Percentiles rank a stretch among this genome's conserved stretches.
Evolutionary conservation across 257 asterid species (phyloP).

Genomic region (Eustoma russellianum): DNA sequence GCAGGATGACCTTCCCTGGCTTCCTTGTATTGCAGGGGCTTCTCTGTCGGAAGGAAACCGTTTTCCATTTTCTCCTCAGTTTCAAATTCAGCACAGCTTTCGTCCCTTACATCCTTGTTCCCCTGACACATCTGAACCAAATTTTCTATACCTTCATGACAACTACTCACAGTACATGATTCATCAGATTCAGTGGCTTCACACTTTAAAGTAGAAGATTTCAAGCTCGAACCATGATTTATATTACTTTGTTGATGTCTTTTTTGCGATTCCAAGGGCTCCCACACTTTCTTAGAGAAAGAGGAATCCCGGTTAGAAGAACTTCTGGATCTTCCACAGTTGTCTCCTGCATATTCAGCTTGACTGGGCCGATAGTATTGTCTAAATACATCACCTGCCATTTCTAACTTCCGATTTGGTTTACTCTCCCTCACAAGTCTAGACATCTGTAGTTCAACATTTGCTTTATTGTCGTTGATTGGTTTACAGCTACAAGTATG

Average conservation of each 20-base stretch:
- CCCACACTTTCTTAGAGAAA: conserved; percentile 79
- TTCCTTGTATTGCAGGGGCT: conserved; percentile 31
- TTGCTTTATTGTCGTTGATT: conserved; percentile 48
- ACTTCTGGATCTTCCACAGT: conserved; percentile 44
- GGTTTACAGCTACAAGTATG: conserved; percentile 63
- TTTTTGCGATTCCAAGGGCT: conserved; percentile 81
- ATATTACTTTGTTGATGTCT: conserved; percentile 58
- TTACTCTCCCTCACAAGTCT: conserved; percentile 43
- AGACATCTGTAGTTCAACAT: conserved; percentile 34
- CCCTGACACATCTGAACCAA: conserved; percentile 29
- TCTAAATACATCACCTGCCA: conserved; percentile 49
- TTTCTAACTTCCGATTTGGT: conserved; percentile 33
- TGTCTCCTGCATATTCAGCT: conserved; percentile 41
- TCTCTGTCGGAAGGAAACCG: conserved; percentile 18
- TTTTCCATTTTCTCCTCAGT: conserved; percentile 16
- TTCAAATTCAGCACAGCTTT: conserved; percentile 17
- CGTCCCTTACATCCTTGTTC: conserved; percentile 23
- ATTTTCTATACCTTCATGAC: conserved; percentile 33
- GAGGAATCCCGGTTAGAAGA: conserved; percentile 26
- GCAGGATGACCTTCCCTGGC: conserved; percentile 37
- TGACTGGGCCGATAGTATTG: conserved; percentile 49
- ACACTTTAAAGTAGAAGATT: conserved; percentile 36
- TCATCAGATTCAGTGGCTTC: conserved; percentile 49
- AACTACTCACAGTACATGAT: conserved; percentile 38
- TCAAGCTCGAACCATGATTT: conserved; percentile 57